Evolutionary conservation across 306 rosid species (phyloP), one percentile per base, ranked within the genome.

Genomic region (Malus sylvestris): DNA sequence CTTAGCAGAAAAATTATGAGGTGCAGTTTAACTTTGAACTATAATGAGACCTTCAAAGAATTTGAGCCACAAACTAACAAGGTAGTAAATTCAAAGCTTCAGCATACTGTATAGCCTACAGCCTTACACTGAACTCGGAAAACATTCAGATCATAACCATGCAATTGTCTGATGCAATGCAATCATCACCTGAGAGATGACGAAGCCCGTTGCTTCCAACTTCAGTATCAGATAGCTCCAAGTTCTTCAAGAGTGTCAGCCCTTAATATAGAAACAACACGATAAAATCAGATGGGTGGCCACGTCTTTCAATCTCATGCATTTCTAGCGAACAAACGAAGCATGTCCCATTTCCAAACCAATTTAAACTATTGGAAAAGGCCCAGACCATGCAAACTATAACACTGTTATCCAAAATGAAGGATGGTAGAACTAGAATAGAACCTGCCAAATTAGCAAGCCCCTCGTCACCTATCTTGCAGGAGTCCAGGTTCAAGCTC

Each of bases 141-240:
- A 59, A 18, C 18, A 44, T 29, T 68, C 19, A 75, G n/a, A 68
- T 27, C 22, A 11, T 11, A 44, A 29, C 25, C 52, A 40, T 51
- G 25, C 18, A 32, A 33, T 7, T 16, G 40, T 18, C 23, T 5
- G 30, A 10, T 61, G 16, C 3, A 29, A 72, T 19, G 32, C 55
- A 23, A 6, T 20, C 52, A 62, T 77, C 80, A 88, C 96, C 93
- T 49, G 93, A 88, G 76, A 91, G 79, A 88, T 91, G 86, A 38
- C 74, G 80, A 14, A 91, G 82, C 69, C 96, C 96, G 73, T 55
- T 81, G 86, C 85, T 82, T 77, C 89, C 90, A 72, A 91, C 91
- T 75, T 82, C 88, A 9, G 96, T 88, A 77, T 91, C 96, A 51
- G 96, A 91, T 84, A 91, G 82, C 82, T 83, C 89, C 91, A 91